A percentile compares a stretch with the other conserved stretches of the same genome.
These are phyloP conservation scores for Rhizopogon vinicolor DNA, from an alignment of 768 basidiomycete genomes.

Conservation along the genomic window DNA sequence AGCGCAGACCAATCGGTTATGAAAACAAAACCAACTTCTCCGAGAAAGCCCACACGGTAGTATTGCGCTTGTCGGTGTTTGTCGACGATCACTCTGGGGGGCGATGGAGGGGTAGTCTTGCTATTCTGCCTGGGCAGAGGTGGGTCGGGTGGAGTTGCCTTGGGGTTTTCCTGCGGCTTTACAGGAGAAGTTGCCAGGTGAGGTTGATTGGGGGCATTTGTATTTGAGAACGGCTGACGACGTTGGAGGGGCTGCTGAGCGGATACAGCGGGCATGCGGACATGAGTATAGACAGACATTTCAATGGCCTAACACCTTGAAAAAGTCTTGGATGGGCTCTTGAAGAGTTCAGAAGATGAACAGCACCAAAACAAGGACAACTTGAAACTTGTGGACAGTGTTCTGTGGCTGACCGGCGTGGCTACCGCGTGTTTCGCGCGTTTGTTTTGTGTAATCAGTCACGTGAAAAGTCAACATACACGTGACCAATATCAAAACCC, in stretches of 20 bases:
- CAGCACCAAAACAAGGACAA: background rate
- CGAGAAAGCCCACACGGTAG: constrained; percentile 76
- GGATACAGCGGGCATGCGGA: constrained; percentile 29
- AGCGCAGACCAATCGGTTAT: background rate
- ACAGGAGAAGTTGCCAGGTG: constrained; percentile 25
- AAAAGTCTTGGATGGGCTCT: constrained; percentile 12
- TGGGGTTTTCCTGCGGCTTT: constrained; percentile 35
- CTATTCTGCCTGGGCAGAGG: constrained; percentile 79
- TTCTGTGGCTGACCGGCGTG: constrained; percentile 11
- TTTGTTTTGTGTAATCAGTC: constrained; percentile 23
- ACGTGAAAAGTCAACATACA: constrained; percentile 23
- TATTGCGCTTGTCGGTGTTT: constrained; percentile 53
- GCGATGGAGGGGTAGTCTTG: constrained; percentile 77
- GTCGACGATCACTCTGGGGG: constrained; percentile 72
- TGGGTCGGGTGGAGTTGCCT: constrained; percentile 44
- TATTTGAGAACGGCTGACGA: constrained; percentile 40
- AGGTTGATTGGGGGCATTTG: constrained; percentile 31
- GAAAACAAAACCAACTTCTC: constrained; percentile 56
- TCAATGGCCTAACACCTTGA: constrained; percentile 46
- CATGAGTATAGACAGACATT: constrained; percentile 35
- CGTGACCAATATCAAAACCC: background rate
- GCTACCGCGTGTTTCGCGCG: constrained; percentile 16
- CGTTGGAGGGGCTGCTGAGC: constrained; percentile 24
- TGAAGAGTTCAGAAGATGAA: background rate
- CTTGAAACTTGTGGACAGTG: background rate